Conservation (phyloP, 228 moss, liverwort and hornwort genomes). For the Sphagnum fallax region DNA sequence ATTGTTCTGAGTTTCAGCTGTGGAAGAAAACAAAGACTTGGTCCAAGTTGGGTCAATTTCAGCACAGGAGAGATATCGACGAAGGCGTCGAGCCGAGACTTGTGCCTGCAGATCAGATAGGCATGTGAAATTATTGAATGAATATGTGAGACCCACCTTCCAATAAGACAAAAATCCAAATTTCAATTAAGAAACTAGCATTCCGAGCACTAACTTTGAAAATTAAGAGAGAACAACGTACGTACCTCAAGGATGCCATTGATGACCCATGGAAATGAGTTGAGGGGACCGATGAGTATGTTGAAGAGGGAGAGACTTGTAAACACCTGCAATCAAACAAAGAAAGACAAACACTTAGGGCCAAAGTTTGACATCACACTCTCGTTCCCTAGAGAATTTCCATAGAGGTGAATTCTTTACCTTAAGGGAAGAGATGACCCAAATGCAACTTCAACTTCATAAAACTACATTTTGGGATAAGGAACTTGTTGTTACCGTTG, state of each 20-base stretch:
- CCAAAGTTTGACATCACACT: too few species aligned
- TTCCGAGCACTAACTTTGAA: too few species aligned
- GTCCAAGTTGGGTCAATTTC: conserved; percentile 65
- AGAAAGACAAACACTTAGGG: too few species aligned
- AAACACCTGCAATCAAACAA: conserved; percentile 50
- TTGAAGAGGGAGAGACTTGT: conserved; percentile 92
- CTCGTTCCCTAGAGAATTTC: too few species aligned
- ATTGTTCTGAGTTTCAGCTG: conserved; percentile 2
- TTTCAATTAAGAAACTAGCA: neutral
- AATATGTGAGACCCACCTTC: neutral
- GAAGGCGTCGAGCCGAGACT: conserved; percentile 75
- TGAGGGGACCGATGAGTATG: conserved; percentile 78
- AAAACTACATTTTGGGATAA: neutral
- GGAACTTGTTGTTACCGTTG: conserved; percentile 48
- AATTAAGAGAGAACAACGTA: too few species aligned
- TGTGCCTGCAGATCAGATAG: conserved; percentile 47
- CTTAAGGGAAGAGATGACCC: too few species aligned
- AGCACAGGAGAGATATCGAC: conserved; percentile 63
- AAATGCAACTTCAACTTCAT: neutral
- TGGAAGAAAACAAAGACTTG: conserved; percentile 18
- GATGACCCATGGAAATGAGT: conserved; percentile 85
- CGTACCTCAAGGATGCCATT: conserved; percentile 86
- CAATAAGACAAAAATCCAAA: neutral
- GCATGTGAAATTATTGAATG: neutral
- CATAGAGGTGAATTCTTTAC: too few species aligned